Conservation (phyloP, 306 rosid species). For the Fragaria nilgerrensis region DNA sequence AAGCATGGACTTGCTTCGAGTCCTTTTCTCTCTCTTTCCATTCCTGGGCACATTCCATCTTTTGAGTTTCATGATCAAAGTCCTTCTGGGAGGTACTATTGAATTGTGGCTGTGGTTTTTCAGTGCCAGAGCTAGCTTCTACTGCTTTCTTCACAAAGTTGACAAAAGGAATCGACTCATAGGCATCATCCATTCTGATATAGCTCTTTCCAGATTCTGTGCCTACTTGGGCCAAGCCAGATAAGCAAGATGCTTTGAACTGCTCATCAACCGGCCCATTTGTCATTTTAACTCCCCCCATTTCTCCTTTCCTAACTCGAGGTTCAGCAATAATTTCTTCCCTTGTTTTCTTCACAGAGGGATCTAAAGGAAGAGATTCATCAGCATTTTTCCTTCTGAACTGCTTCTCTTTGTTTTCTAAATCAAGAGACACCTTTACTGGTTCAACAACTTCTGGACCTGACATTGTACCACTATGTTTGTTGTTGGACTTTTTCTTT, state of each 20-base stretch:
- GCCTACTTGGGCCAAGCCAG: slow-evolving; percentile 20
- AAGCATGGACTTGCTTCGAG: slow-evolving; percentile 29
- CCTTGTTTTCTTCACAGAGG: slow-evolving; percentile 27
- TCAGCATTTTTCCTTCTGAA: slow-evolving; percentile 33
- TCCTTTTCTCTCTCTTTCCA: slow-evolving; percentile 41
- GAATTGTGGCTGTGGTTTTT: slow-evolving; percentile 30
- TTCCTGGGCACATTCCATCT: slow-evolving; percentile 38
- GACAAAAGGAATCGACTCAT: slow-evolving; percentile 28
- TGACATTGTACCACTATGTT: slow-evolving; percentile 30
- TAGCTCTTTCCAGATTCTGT: slow-evolving; percentile 22
- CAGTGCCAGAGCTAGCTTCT: slow-evolving; percentile 38
- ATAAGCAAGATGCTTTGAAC: slow-evolving; percentile 24
- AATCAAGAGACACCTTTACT: slow-evolving; percentile 27
- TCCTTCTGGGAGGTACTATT: slow-evolving; percentile 35
- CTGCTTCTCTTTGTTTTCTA: slow-evolving; percentile 20
- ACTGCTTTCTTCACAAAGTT: slow-evolving; percentile 29
- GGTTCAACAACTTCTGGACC: slow-evolving; percentile 32
- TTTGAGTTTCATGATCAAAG: slow-evolving; percentile 41
- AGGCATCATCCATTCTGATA: slow-evolving; percentile 30
- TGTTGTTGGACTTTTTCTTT: slow-evolving; percentile 22
- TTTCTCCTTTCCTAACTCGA: slow-evolving; percentile 25
- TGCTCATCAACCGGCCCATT: slow-evolving; percentile 29
- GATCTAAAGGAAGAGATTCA: slow-evolving; percentile 31
- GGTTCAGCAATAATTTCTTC: slow-evolving; percentile 31
- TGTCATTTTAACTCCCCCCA: slow-evolving; percentile 33